Base-by-base conservation (phyloP, 306 rosid genomes). In the Gastrolobium bilobum region DNA sequence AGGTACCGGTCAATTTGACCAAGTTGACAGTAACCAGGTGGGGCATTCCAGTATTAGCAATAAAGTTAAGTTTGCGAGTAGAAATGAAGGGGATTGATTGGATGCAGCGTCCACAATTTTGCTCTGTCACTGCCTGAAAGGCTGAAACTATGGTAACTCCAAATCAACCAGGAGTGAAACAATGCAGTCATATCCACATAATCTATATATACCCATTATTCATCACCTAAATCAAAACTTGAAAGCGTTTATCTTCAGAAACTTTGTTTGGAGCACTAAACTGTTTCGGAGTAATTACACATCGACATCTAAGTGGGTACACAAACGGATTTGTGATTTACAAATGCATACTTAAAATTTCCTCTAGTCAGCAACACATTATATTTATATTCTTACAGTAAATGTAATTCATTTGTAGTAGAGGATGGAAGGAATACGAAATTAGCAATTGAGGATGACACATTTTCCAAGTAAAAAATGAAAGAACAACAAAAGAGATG, bases 121-220 rank as follows among this genome's bases (percentile, higher is more conserved):
- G 43, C 56, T 73, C 43, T 40, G 43, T 33, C 56, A 56, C 37
- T 34, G 67, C 43, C 54, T 53, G 50, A 56, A 54, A 73, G 67
- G 33, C 54, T 53, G 50, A 56, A 54, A 73, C 43, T 59, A 33
- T 47, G 35, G 69, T 73, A 6, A 42, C 11, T 40, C 10, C 33
- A 39, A 72, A 29, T 53, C 39, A 72, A 72, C 43, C 59, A 74
- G 9, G 9, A 37, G 30, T 50, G 50, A 34, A 60, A 13, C 46
- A 60, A 48, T 13, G 60, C 39, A 34, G 68, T 10, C 40, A 39
- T 38, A 20, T 33, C 9, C 5, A 13, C 40, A 1, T 37, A 7
- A 38, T 10, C 69, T 20, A 14, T n/a, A 40, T 40, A 3, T 3
- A 29, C 20, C 66, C 48, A 10, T n/a, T 13, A 30, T 40, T 20